Evolutionary conservation across 1,284 basidiomycete genomes (phyloP), one percentile per base, ranked within the genome.

Genomic region (Cystobasidium slooffiae): DNA sequence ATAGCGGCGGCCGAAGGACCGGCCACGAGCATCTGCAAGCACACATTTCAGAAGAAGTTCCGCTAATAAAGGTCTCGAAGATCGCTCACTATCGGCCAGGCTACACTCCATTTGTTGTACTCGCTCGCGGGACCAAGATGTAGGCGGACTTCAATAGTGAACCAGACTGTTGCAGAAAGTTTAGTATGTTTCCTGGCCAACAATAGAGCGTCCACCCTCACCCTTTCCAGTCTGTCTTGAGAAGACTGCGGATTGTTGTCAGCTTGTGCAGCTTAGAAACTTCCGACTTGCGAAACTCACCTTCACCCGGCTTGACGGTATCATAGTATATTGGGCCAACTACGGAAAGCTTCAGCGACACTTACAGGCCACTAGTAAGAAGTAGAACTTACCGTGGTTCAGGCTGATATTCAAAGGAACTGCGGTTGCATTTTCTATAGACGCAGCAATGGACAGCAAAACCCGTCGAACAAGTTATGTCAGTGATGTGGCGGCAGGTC

Each of bases 231-330:
- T 73, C 24, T 59, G 44, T n/a, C 70, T 31, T 31, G 62, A 44
- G 63, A 73, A 73, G 43, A 73, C 70, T 65, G 68, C 10, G 10
- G 24, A 20, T 16, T 9, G 0, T 4, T n/a, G 44, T 51, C 39
- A 46, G 49, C 9, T n/a, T 51, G 9, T 44, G 37, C 39, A 16
- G 22, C 39, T 1, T 14, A 18, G 5, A 31, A 3, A 12, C 18
- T 6, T 10, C 37, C 46, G 22, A 9, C 31, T 16, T 22, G 53
- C 24, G 16, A 14, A 16, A 22, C 56, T 24, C 22, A 70, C 68
- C 68, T 51, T 73, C 70, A 39, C 70, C 70, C 56, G 70, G 70
- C 52, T 73, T 73, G 61, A 73, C 70, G 53, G 58, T 66, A 63
- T 73, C 70, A 66, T 66, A 73, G 47, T 73, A 73, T 46, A 73